Evolutionary conservation across 2,329 filamentous ascomycete species (phyloP), one percentile per base, ranked within the genome.

Genomic region (Phoma sp.): DNA sequence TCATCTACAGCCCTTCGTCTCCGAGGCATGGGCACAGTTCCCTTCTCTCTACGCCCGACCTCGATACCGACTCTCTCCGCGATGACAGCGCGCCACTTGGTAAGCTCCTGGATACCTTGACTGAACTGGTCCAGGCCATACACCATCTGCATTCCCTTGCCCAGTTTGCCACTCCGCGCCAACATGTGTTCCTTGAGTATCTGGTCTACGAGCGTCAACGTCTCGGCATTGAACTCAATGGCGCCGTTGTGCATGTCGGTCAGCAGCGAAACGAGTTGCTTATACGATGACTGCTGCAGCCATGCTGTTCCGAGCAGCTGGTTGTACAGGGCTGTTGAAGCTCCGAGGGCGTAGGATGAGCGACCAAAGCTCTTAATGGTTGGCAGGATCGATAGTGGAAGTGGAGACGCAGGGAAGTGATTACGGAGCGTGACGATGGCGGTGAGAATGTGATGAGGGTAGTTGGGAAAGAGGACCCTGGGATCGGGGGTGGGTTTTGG

Each of bases 291-390:
- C 58, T 84, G 83, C 9, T 84, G 82, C 30, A 76, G 72, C 84
- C 87, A 90, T 50, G 85, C 78, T 22, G 87, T 80, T 11, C 78
- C 73, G 23, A 90, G 79, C 30, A 91, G 80, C 43, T 84, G 79
- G 67, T 89, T 87, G 77, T 90, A 93, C 37, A 93, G 83, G 0
- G 82, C 77, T 0, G 88, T 89, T 14, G 86, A 86, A 5, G 85
- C 87, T 42, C 89, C 89, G 0, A 93, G 81, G 6, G 90, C 86
- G 66, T 88, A 90, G 0, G 88, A 88, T 1, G 84, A 82, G 1
- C 89, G 80, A 1, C 89, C 89, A 0, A 90, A 79, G 39, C 82
- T 79, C 67, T 89, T 89, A 63, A 92, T 77, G 7, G 83, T 82
- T 0, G 89, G 88, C 0, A 93, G 78, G 24, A 92, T 73, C 39